Percentiles rank a stretch among this genome's conserved stretches.
Evolutionary conservation across 225 moss, liverwort and hornwort genomes (phyloP).

Genomic region (Neckera pumila): DNA sequence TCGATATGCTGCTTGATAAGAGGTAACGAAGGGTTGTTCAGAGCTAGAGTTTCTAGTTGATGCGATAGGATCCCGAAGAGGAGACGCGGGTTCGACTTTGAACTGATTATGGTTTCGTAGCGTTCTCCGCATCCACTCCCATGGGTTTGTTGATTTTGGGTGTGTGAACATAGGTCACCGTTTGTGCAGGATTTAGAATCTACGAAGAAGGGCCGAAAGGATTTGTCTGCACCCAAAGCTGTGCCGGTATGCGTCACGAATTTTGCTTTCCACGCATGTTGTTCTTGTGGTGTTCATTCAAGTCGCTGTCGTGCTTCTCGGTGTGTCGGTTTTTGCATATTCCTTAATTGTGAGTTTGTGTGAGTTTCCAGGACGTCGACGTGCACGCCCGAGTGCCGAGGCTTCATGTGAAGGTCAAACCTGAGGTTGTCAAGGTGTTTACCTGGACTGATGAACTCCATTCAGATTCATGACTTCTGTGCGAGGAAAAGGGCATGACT

Average conservation of each 20-base stretch:
- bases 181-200: conserved; percentile 22
- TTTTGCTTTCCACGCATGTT: background rate
- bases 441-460: background rate
- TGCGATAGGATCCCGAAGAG: background rate
- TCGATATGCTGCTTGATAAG: too few species aligned
- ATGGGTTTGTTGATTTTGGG: background rate
- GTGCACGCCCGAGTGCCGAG: conserved; percentile 24
- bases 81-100: background rate
- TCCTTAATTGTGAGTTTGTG: background rate
- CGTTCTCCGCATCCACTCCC: background rate
- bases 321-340: background rate
- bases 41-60: background rate
- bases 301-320: background rate
- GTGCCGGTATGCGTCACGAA: background rate
- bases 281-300: background rate
- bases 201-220: conserved; percentile 2
- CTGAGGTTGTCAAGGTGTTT: conserved; percentile 10
- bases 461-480: background rate
- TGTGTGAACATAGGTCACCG: background rate
- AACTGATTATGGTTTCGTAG: background rate
- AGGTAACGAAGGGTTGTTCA: too few species aligned
- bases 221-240: conserved; percentile 15
- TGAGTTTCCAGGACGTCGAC: conserved; percentile 1
- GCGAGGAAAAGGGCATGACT: background rate
- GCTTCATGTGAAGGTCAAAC: conserved; percentile 28